Percentiles rank a stretch among this genome's conserved stretches.
phyloP scores from a whole-genome alignment of 192 early-diverging fungal species.

The Gonapodya prolifera region DNA sequence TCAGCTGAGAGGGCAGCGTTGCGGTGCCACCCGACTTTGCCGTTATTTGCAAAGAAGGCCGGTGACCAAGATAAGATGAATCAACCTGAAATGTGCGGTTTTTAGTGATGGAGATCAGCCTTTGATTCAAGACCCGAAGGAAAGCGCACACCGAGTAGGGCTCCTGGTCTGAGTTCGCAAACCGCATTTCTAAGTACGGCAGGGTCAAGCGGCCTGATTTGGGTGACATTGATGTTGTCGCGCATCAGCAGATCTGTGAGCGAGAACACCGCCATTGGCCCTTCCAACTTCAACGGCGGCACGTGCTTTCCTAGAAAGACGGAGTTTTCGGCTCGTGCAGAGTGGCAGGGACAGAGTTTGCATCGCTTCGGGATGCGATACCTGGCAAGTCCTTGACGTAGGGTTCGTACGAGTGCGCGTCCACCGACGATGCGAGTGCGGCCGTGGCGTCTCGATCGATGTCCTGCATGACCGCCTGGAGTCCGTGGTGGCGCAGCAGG shows the following conservation, averaged over 20 bases:
- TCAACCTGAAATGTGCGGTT: too few relatives aligned
- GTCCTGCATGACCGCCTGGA: background rate
- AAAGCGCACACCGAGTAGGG: too few relatives aligned
- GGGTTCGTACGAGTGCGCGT: background rate
- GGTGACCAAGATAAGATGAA: too few relatives aligned
- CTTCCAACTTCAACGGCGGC: background rate
- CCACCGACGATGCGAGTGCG: background rate
- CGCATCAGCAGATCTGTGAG: background rate
- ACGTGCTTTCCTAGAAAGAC: background rate
- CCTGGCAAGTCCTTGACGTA: background rate
- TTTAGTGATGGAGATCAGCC: too few relatives aligned
- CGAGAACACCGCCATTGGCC: background rate
- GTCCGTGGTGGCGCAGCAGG: background rate
- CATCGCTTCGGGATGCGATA: background rate
- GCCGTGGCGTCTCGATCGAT: background rate
- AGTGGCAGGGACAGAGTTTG: background rate
- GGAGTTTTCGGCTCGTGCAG: background rate
- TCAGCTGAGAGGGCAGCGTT: too few relatives aligned
- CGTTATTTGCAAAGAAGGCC: too few relatives aligned
- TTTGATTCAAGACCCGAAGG: too few relatives aligned
- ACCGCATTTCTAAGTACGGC: background rate
- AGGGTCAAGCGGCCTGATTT: background rate
- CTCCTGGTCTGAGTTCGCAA: background rate
- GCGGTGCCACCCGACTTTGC: too few relatives aligned
- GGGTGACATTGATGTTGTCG: background rate